Evolutionary conservation across 306 rosid species (phyloP).

Genomic region (Rubus idaeus): DNA sequence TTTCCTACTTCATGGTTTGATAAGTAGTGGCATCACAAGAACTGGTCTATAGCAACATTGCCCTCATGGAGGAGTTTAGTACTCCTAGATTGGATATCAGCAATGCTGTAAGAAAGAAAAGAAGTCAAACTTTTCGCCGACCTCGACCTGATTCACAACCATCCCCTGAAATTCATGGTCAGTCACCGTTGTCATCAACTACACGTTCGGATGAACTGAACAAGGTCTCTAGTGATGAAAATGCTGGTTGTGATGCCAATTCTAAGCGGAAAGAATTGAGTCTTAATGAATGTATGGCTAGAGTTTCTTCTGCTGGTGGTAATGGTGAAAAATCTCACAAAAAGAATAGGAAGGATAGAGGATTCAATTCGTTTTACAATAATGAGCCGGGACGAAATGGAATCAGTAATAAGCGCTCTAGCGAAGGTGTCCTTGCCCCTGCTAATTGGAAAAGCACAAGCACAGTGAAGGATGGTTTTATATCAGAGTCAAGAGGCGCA

Average conservation of each 20-base stretch:
- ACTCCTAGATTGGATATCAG: slow-evolving; percentile 44
- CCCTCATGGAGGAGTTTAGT: slow-evolving; percentile 69
- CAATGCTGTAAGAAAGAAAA: slow-evolving; percentile 74
- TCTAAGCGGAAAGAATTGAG: slow-evolving; percentile 71
- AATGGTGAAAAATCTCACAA: slow-evolving; percentile 44
- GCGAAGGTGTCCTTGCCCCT: slow-evolving; percentile 92
- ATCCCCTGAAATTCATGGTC: slow-evolving; percentile 48
- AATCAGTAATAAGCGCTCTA: slow-evolving; percentile 52
- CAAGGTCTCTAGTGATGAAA: slow-evolving; percentile 83
- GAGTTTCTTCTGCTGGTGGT: slow-evolving; percentile 34
- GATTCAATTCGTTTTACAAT: slow-evolving; percentile 46
- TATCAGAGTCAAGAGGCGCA: slow-evolving; percentile 42
- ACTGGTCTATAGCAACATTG: slow-evolving; percentile 20
- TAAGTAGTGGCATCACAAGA: slow-evolving; percentile 24
- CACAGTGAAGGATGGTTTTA: slow-evolving; percentile 42
- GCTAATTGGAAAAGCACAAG: slow-evolving; percentile 83
- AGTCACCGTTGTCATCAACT: slow-evolving; percentile 56
- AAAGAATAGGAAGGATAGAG: slow-evolving; percentile 51
- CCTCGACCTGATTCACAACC: slow-evolving; percentile 78
- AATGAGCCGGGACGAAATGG: slow-evolving; percentile 50
- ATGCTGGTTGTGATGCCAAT: slow-evolving; percentile 53
- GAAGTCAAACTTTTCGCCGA: slow-evolving; percentile 81
- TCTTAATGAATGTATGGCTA: slow-evolving; percentile 59
- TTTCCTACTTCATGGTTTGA: background rate
- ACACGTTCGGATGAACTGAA: slow-evolving; percentile 69